phyloP scores from a whole-genome alignment of 768 basidiomycete genomes.

The Mycena sanguinolenta region DNA sequence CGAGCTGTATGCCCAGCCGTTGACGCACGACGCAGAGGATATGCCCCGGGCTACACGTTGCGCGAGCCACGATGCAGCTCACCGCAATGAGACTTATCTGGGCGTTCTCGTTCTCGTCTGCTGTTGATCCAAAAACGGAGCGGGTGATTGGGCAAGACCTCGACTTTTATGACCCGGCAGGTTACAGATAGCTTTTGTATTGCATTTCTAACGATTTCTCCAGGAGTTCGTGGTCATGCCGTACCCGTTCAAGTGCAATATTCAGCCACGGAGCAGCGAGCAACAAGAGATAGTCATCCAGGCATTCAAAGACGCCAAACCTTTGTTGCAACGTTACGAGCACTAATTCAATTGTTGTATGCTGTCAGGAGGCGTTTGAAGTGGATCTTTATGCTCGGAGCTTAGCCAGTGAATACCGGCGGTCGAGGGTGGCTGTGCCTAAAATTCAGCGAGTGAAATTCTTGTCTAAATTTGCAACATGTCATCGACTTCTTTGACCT shows the following conservation, averaged over 20 bases:
- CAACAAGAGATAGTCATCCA: slow-evolving; percentile 1
- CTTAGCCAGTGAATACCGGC: too few relatives aligned
- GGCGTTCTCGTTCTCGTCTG: slow-evolving; percentile 40
- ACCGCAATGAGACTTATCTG: slow-evolving; percentile 41
- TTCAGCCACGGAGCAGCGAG: slow-evolving; percentile 10
- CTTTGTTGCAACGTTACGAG: slow-evolving; percentile 4
- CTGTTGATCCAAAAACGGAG: slow-evolving; percentile 7
- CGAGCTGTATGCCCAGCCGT: neutral
- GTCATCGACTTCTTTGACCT: too few relatives aligned
- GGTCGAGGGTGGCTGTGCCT: too few relatives aligned
- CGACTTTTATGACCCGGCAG: slow-evolving; percentile 28
- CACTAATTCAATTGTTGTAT: neutral
- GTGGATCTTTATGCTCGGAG: too few relatives aligned
- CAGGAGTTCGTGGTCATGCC: slow-evolving; percentile 25
- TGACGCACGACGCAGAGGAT: slow-evolving; percentile 31
- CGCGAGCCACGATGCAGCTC: slow-evolving; percentile 26
- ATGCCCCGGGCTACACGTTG: slow-evolving; percentile 35
- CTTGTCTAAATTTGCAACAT: too few relatives aligned
- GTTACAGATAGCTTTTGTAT: neutral
- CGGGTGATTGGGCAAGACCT: slow-evolving; percentile 27
- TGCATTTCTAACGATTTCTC: neutral
- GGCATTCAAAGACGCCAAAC: slow-evolving; percentile 4
- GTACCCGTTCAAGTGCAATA: slow-evolving; percentile 15
- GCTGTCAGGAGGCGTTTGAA: too few relatives aligned
- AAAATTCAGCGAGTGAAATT: too few relatives aligned